phyloP scores from a whole-genome alignment of 345 rosid genomes.

The Moringa oleifera region DNA sequence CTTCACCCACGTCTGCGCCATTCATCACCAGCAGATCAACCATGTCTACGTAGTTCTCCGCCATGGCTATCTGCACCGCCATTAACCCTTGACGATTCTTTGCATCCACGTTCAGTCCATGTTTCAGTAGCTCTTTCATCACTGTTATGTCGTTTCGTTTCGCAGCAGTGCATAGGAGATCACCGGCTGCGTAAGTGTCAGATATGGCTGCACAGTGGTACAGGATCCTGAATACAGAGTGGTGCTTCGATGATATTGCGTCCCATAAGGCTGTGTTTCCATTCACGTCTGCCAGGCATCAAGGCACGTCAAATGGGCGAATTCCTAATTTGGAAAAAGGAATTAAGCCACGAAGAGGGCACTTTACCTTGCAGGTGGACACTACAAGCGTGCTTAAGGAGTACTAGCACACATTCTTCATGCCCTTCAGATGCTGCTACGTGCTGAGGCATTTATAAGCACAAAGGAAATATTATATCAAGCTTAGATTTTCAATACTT shows the following conservation, averaged over 20 bases:
- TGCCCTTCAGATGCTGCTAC: slow-evolving; percentile 69
- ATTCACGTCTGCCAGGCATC: slow-evolving; percentile 39
- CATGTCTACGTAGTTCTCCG: slow-evolving; percentile 52
- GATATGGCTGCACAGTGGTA: slow-evolving; percentile 56
- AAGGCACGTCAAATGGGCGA: neutral
- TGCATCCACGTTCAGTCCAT: slow-evolving; percentile 50
- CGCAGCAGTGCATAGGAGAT: slow-evolving; percentile 75
- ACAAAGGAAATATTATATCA: no score
- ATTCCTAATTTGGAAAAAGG: no score
- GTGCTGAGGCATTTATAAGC: no score
- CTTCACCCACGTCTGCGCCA: slow-evolving; percentile 49
- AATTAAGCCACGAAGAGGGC: no score
- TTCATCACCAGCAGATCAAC: slow-evolving; percentile 56
- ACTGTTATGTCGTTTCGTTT: slow-evolving; percentile 48
- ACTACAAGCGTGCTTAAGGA: slow-evolving; percentile 55
- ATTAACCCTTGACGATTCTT: slow-evolving; percentile 54
- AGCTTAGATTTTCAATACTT: no score
- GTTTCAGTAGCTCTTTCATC: slow-evolving; percentile 54
- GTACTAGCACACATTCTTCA: slow-evolving; percentile 57
- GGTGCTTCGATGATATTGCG: slow-evolving; percentile 60
- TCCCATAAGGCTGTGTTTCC: slow-evolving; percentile 81
- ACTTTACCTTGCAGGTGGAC: slow-evolving; percentile 19
- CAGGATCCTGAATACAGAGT: slow-evolving; percentile 52
- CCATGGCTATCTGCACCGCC: slow-evolving; percentile 59
- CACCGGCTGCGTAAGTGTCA: slow-evolving; percentile 56